Base-by-base conservation (phyloP, 2,329 filamentous ascomycete species). In the Penicillium sp. region DNA sequence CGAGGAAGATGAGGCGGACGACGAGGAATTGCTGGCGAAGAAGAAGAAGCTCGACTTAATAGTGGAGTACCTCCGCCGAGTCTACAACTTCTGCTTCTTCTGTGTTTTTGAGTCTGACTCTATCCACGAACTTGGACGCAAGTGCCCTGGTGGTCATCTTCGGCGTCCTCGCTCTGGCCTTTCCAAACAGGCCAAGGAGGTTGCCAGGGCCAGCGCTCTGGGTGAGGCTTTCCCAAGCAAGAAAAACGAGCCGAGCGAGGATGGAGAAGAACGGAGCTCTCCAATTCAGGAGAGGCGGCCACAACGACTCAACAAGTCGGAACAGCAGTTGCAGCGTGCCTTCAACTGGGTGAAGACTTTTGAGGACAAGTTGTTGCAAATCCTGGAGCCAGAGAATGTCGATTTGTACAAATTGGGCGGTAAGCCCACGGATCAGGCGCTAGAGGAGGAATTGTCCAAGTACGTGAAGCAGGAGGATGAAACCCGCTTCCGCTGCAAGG, bases 341-440 rank as follows among this genome's bases (percentile, higher is more conserved):
- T 97, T 89, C 73, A 98, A 97, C 64, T 98, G 94, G 93, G 94
- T 98, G 50, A 94, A 87, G 74, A 97, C 93, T 0, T 98, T 95
- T 61, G 93, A 98, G 65, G 93, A 98, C 64, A 98, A 98, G 73
- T 79, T 98, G 42, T 76, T 88, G 65, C 90, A 96, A 66, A 86
- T 97, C 38, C 77, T 98, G 11, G 91, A 97, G 56, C 93, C 93
- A 0, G 87, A 93, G 44, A 83, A 84, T 40, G 86, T 87, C 20
- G 89, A 97, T 62, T 75, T 97, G 34, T 84, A 84, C 66, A 97
- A 96, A 71, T 79, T 97, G 22, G 93, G 94, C 40, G 93, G 93
- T 14, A 90, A 89, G 64, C 81, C 86, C 1, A 74, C 89, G 0
- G 89, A 96, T 3, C 89, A 96, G 55, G 89, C 87, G 1, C 63